phyloP scores from a whole-genome alignment of 2,329 filamentous ascomycete genomes.

The Fusarium setosum region DNA sequence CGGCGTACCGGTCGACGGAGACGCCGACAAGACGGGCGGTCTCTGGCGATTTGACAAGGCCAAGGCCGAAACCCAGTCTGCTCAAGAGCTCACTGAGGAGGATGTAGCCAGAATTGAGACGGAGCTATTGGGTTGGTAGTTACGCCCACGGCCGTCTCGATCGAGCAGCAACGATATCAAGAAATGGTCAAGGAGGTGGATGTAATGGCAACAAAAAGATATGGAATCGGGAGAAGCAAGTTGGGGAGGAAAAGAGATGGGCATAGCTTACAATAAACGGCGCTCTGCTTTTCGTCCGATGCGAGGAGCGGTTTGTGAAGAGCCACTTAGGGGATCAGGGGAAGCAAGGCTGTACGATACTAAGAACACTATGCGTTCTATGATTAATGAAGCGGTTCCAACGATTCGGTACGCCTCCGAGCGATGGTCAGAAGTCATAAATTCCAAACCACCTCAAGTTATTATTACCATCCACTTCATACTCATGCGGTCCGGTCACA shows the following conservation, averaged over 20 bases:
- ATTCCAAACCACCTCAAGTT: no score
- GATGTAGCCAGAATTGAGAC: constrained; percentile 58
- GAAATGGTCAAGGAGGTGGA: constrained; percentile 7
- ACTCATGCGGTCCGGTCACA: neutral
- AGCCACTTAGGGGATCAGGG: constrained; percentile 1
- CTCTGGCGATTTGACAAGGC: constrained; percentile 68
- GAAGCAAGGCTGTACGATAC: constrained; percentile 35
- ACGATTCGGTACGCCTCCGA: neutral
- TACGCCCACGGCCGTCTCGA: constrained; percentile 9
- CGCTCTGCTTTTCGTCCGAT: constrained; percentile 23
- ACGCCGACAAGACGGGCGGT: constrained; percentile 70
- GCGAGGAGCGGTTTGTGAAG: constrained; percentile 12
- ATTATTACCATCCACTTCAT: no score
- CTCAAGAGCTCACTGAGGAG: constrained; percentile 52
- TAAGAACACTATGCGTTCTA: constrained; percentile 24
- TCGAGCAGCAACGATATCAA: constrained; percentile 1
- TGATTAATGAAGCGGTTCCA: constrained; percentile 31
- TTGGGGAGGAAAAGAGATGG: constrained; percentile 19
- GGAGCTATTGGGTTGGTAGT: constrained; percentile 55
- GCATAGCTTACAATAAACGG: constrained; percentile 29
- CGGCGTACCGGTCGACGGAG: constrained; percentile 62
- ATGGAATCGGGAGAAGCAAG: neutral
- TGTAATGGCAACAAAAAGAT: constrained; percentile 17
- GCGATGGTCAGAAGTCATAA: neutral
- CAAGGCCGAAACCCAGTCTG: constrained; percentile 53